These are phyloP conservation scores for Coniochaeta sp. DNA, from an alignment of 2,329 filamentous ascomycete species.

Conservation along the genomic window DNA sequence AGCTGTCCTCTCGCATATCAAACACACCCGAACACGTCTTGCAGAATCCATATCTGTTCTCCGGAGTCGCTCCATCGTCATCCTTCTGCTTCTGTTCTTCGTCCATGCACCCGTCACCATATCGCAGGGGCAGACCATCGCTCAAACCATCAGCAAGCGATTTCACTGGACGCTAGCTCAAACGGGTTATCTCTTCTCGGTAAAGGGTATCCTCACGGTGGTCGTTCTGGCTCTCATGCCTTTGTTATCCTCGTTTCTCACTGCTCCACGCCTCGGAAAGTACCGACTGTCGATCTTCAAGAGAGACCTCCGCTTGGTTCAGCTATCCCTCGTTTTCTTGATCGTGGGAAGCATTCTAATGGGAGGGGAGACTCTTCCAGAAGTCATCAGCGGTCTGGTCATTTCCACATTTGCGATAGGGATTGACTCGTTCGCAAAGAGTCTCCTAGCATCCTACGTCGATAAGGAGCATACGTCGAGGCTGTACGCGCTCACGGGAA, in stretches of 20 bases:
- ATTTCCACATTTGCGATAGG: constrained; percentile 14
- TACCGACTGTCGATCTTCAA: constrained; percentile 19
- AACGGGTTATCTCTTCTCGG: constrained; percentile 32
- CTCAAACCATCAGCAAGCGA: constrained; percentile 35
- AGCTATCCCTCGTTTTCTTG: constrained; percentile 12
- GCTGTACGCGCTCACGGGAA: constrained; percentile 20
- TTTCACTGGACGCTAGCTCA: constrained; percentile 35
- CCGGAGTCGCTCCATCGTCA: constrained; percentile 24
- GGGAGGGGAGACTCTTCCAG: constrained; percentile 8
- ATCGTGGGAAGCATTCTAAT: constrained; percentile 14
- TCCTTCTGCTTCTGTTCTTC: constrained; percentile 31
- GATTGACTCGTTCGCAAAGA: constrained; percentile 12
- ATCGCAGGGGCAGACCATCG: constrained; percentile 26
- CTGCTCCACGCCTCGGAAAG: constrained; percentile 12
- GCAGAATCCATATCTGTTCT: constrained; percentile 24
- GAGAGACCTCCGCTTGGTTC: constrained; percentile 18
- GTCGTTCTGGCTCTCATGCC: constrained; percentile 28
- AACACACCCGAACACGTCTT: constrained; percentile 23
- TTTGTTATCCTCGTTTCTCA: constrained; percentile 21
- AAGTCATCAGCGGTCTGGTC: constrained; percentile 15
- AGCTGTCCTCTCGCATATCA: constrained; percentile 20
- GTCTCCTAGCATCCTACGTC: constrained; percentile 12
- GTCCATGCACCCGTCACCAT: constrained; percentile 26
- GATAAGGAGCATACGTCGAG: constrained; percentile 14
- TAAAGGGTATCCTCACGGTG: constrained; percentile 30